A percentile compares a stretch with the other conserved stretches of the same genome.
These are phyloP conservation scores for Sporothrix protearum DNA, from an alignment of 2,329 filamentous ascomycete species.

Conservation along the genomic window DNA sequence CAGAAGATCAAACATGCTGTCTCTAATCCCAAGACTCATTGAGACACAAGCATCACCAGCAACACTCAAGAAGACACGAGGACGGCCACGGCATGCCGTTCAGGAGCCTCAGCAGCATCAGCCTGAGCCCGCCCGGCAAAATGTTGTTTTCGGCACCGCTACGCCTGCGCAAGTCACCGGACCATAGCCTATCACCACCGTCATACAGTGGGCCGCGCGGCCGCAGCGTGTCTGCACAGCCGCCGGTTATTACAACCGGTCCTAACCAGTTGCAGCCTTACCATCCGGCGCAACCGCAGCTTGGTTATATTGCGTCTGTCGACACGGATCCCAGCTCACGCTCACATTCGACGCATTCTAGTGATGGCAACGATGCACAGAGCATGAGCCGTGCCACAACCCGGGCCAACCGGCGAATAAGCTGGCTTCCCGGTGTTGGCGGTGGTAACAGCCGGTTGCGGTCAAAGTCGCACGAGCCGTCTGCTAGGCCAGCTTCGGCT, in stretches of 20 bases:
- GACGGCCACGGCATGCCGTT: constrained; percentile 12
- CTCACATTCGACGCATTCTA: constrained; percentile 37
- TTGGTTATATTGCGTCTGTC: constrained; percentile 36
- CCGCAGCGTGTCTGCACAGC: constrained; percentile 50
- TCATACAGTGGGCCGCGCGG: constrained; percentile 38
- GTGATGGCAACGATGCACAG: constrained; percentile 38
- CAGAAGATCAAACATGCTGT: constrained; percentile 14
- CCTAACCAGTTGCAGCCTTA: not conserved
- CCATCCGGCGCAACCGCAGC: constrained; percentile 32
- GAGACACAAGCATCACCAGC: constrained; percentile 20
- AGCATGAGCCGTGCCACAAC: constrained; percentile 42
- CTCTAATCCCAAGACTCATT: constrained; percentile 10
- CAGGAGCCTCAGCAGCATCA: not conserved
- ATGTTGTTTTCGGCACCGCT: constrained; percentile 22
- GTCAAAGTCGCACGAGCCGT: constrained; percentile 45
- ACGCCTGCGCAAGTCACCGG: constrained; percentile 31
- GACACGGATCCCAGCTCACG: constrained; percentile 33
- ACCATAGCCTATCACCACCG: constrained; percentile 34
- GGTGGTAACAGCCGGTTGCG: constrained; percentile 42
- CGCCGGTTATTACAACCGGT: constrained; percentile 29
- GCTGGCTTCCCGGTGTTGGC: constrained; percentile 49
- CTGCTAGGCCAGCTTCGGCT: constrained; percentile 22
- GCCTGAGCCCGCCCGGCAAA: constrained; percentile 13
- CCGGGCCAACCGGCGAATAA: constrained; percentile 46
- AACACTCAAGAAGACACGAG: constrained; percentile 24